phyloP scores from a whole-genome alignment of 495 filamentous ascomycete species.

The Penicillium steckii region DNA sequence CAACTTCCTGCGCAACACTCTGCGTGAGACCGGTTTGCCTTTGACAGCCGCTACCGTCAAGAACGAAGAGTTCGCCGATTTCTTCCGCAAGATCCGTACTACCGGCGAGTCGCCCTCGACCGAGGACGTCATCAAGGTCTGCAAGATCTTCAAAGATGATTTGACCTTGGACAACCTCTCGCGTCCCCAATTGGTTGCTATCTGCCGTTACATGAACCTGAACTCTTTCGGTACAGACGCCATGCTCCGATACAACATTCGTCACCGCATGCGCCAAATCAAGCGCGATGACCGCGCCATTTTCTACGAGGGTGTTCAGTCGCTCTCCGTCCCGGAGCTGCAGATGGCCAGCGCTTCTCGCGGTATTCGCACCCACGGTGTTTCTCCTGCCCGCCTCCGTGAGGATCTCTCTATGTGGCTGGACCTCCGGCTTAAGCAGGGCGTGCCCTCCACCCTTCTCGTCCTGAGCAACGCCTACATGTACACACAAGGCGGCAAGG shows the following conservation, averaged over 20 bases:
- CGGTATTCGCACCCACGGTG: conserved; percentile 87
- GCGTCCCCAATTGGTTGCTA: conserved; percentile 90
- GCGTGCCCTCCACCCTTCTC: conserved; percentile 89
- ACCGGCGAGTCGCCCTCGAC: conserved; percentile 87
- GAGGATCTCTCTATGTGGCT: conserved; percentile 95
- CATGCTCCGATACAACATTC: conserved; percentile 96
- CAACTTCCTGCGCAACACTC: conserved; percentile 80
- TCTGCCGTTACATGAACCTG: conserved; percentile 98
- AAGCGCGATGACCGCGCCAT: conserved; percentile 97
- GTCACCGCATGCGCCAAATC: conserved; percentile 98
- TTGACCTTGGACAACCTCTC: conserved; percentile 96
- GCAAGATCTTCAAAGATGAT: conserved; percentile 99
- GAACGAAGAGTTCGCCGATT: conserved; percentile 92
- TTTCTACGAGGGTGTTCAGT: conserved; percentile 90
- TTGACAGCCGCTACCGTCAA: conserved; percentile 82
- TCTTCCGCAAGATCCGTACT: conserved; percentile 93
- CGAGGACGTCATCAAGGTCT: conserved; percentile 95
- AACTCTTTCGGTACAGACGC: conserved; percentile 95
- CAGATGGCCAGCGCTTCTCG: conserved; percentile 88
- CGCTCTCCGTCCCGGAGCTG: conserved; percentile 86
- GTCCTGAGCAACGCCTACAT: conserved; percentile 97
- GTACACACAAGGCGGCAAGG: conserved; percentile 83
- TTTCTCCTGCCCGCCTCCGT: conserved; percentile 80
- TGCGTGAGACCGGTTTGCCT: conserved; percentile 90
- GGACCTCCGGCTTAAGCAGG: conserved; percentile 87